Evolutionary conservation across 345 rosid genomes (phyloP).

Genomic region (Pistacia vera): DNA sequence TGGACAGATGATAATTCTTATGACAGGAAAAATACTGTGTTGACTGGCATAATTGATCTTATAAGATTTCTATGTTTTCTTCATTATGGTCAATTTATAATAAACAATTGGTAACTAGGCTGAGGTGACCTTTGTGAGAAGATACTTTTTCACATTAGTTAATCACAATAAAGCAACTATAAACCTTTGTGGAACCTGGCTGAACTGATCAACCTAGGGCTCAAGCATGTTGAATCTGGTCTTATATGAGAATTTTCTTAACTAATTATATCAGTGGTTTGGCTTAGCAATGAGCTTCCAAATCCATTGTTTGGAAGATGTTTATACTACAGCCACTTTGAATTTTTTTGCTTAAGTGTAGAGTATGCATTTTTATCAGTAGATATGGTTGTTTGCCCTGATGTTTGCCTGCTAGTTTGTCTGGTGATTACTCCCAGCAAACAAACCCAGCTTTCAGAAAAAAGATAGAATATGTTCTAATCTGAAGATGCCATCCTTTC

Average conservation of each 20-base stretch:
- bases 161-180: not conserved
- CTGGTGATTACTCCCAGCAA: not conserved
- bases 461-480: not conserved
- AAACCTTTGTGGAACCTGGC: not conserved
- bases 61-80: not conserved
- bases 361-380: not conserved
- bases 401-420: not conserved
- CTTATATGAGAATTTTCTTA: not conserved
- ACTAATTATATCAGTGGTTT: not conserved
- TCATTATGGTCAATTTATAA: not conserved
- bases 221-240: not conserved
- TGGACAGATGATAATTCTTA: not conserved
- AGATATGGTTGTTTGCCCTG: not conserved
- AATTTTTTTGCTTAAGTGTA: not conserved
- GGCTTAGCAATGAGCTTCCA: not conserved
- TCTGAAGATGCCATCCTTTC: not conserved
- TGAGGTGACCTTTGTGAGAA: not conserved
- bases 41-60: slow-evolving; percentile 3
- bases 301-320: not conserved
- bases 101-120: not conserved
- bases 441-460: not conserved
- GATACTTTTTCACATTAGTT: not conserved
- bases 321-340: not conserved
- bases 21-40: not conserved
- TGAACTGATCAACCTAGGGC: not conserved